Conservation (phyloP, 1,284 basidiomycete species). For the Sporisorium iseilematis-ciliati region DNA sequence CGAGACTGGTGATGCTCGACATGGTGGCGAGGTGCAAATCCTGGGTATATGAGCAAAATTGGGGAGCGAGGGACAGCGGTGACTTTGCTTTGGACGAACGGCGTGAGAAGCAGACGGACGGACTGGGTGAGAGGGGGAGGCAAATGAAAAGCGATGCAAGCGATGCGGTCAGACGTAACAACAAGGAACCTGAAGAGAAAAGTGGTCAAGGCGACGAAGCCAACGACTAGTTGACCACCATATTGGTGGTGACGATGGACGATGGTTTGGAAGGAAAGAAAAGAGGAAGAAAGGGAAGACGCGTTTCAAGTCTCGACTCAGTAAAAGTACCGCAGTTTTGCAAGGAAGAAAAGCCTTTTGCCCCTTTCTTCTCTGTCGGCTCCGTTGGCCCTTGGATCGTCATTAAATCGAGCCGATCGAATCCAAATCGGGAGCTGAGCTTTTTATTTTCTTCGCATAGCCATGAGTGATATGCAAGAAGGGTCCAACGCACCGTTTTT, state of each 20-base stretch:
- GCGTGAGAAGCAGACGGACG: background rate
- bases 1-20: slow-evolving; percentile 33
- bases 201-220: background rate
- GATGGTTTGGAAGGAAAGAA: slow-evolving; percentile 8
- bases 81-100: slow-evolving; percentile 1
- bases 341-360: background rate
- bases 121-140: slow-evolving; percentile 4
- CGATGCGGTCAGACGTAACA: slow-evolving; percentile 26
- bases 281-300: background rate
- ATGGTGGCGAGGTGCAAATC: slow-evolving; percentile 8
- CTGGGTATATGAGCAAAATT: background rate
- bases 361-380: background rate
- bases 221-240: slow-evolving; percentile 21
- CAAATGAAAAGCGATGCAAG: slow-evolving; percentile 6
- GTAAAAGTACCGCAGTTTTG: slow-evolving; percentile 3
- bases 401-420: background rate
- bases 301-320: background rate
- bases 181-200: slow-evolving; percentile 6
- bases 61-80: background rate
- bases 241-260: slow-evolving; percentile 20
- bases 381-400: background rate
- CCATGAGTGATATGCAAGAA: slow-evolving; percentile 19
- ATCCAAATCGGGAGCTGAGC: background rate
- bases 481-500: slow-evolving; percentile 34
- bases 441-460: background rate